Conservation (phyloP, 768 basidiomycete genomes). For the Russula foetens region DNA sequence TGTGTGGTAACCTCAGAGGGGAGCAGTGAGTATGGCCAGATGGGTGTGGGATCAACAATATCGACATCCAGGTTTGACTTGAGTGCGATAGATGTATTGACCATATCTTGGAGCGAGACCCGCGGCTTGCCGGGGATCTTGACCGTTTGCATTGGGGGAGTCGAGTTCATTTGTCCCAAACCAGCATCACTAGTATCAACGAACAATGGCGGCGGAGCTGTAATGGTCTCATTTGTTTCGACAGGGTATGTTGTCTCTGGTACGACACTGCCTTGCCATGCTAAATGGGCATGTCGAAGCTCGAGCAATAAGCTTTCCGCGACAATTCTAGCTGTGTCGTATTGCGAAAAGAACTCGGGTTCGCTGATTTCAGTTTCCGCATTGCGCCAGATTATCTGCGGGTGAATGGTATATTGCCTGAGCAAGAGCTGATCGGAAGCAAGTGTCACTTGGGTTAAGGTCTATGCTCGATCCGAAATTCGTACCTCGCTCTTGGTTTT, state of each 20-base stretch:
- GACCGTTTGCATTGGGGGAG: slow-evolving; percentile 10
- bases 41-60: slow-evolving; percentile 41
- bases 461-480: slow-evolving; percentile 12
- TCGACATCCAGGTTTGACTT: slow-evolving; percentile 64
- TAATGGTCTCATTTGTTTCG: neutral
- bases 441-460: neutral
- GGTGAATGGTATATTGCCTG: slow-evolving; percentile 15
- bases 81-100: slow-evolving; percentile 60
- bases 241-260: neutral
- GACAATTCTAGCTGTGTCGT: slow-evolving; percentile 14
- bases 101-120: slow-evolving; percentile 69
- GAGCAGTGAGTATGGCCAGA: slow-evolving; percentile 47
- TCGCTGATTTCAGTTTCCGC: slow-evolving; percentile 12
- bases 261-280: neutral
- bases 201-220: neutral
- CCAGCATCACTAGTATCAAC: slow-evolving; percentile 5
- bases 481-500: slow-evolving; percentile 63
- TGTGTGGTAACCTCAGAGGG: slow-evolving; percentile 19
- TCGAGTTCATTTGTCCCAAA: slow-evolving; percentile 1
- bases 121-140: slow-evolving; percentile 17
- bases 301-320: slow-evolving; percentile 17
- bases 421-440: slow-evolving; percentile 10
- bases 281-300: slow-evolving; percentile 13
- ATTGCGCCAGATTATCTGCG: slow-evolving; percentile 17
- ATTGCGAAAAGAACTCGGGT: slow-evolving; percentile 9